Evolutionary conservation across 768 basidiomycete species (phyloP).

Genomic region (Tylopilus balloui): DNA sequence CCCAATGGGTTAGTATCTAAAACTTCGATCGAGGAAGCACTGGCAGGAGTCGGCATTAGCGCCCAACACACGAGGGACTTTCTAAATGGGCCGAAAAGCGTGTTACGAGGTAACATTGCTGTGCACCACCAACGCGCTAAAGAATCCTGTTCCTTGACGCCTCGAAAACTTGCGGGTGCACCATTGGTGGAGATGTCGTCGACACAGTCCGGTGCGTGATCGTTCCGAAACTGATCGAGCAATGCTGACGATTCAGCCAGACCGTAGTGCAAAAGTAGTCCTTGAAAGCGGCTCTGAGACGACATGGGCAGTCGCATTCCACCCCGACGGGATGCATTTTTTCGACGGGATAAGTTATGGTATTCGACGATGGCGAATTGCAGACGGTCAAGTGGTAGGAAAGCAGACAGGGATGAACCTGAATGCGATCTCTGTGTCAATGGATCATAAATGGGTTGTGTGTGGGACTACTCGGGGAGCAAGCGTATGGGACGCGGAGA

Average conservation of each 20-base stretch:
- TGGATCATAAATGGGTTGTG: background rate
- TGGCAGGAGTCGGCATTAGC: no score
- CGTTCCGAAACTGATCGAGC: background rate
- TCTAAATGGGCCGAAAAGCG: background rate
- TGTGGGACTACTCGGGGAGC: background rate
- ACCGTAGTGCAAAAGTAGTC: background rate
- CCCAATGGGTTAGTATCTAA: no score
- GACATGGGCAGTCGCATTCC: background rate
- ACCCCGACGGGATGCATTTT: background rate
- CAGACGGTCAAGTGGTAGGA: background rate
- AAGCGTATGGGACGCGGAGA: background rate
- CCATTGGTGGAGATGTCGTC: background rate
- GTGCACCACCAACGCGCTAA: background rate
- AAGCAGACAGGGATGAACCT: background rate
- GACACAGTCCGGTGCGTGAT: background rate
- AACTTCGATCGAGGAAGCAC: no score
- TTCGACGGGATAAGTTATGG: background rate
- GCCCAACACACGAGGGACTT: background rate
- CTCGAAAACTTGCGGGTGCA: background rate
- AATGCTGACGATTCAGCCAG: background rate
- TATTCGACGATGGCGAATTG: background rate
- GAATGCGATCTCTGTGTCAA: background rate
- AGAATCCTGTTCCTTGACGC: background rate
- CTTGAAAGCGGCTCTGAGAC: background rate
- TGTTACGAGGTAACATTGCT: background rate